Evolutionary conservation across 192 early-diverging fungal species (phyloP), one percentile per base, ranked within the genome.

Genomic region (Radiomyces spectabilis): DNA sequence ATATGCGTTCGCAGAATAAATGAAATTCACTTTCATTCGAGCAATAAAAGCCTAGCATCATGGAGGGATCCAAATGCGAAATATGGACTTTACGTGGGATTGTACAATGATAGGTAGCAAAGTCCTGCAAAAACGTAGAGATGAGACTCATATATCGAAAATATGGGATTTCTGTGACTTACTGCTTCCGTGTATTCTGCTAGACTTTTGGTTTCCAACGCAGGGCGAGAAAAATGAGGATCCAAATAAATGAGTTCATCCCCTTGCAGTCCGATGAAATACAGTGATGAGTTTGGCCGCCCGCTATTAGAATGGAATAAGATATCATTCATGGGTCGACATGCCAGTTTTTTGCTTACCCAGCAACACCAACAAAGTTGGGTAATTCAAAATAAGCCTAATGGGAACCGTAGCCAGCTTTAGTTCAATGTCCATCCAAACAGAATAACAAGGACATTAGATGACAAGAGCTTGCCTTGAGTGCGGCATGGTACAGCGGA

Each of bases 21-120:
- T 82, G 74, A 53, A 89, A 88, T 4, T 88, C 85, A 2, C 42
- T 48, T 19, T 57, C 45, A 32, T 78, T 78, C 21, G 66, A 60
- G 53, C 82, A 85, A 63, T 85, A 94, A 61, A 95, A 99, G 1
- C 93, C 94, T 57, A 95, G 68, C 2, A 95, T 77, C 83, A 99
- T 87, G 2, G 91, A 94, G 1, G 96, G 96, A 64, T 99, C 96
- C 41, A 99, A 62, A 12, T 83, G 68, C 15, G 70, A 73, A 25
- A 99, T 77, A 13, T 85, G 65, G 21, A 95, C 76, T 48, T 85
- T 86, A 12, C 85, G 78, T 1, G 86, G 81, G 3, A 67, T 79
- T 24, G 71, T 75, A 68, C 91, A 95, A 60, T 93, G 91, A 63
- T 90, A 99, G 15, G 87, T 84, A 7, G 74, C 62, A 49, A 93